A percentile compares a stretch with the other conserved stretches of the same genome.
Conservation (phyloP, 2,329 filamentous ascomycete genomes). For the Colletotrichum sojae region DNA sequence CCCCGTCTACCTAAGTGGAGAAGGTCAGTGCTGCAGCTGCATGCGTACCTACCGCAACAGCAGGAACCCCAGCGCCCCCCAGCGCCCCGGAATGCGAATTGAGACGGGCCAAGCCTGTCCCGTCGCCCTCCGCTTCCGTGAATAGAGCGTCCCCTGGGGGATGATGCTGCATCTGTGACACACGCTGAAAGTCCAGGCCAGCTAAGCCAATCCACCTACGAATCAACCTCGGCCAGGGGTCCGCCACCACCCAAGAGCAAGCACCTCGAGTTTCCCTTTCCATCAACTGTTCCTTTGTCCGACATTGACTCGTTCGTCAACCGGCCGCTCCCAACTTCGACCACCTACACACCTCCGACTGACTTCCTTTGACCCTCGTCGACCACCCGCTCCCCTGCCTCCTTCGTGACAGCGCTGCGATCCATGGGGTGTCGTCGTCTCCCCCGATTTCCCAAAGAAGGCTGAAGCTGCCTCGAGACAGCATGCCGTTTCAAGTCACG, state of each 20-base stretch:
- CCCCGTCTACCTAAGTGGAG: background rate
- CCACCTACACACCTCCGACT: background rate
- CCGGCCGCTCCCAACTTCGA: background rate
- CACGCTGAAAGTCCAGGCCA: conserved; percentile 15
- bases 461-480: conserved; percentile 39
- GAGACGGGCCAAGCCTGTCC: conserved; percentile 31
- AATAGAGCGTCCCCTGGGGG: conserved; percentile 13
- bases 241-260: conserved; percentile 3
- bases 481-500: conserved; percentile 40
- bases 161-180: conserved; percentile 23
- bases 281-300: conserved; percentile 18
- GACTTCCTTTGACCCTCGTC: background rate
- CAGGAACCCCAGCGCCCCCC: background rate
- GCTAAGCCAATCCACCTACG: conserved; percentile 11
- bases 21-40: background rate
- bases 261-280: conserved; percentile 11
- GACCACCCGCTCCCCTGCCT: background rate
- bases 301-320: conserved; percentile 6
- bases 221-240: background rate
- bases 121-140: conserved; percentile 29
- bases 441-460: conserved; percentile 33
- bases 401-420: conserved; percentile 12
- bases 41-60: background rate
- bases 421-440: conserved; percentile 29
- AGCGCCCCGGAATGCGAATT: conserved; percentile 23